These are phyloP conservation scores for Stagonosporopsis vannaccii DNA, from an alignment of 2,329 filamentous ascomycete genomes.

Conservation along the genomic window DNA sequence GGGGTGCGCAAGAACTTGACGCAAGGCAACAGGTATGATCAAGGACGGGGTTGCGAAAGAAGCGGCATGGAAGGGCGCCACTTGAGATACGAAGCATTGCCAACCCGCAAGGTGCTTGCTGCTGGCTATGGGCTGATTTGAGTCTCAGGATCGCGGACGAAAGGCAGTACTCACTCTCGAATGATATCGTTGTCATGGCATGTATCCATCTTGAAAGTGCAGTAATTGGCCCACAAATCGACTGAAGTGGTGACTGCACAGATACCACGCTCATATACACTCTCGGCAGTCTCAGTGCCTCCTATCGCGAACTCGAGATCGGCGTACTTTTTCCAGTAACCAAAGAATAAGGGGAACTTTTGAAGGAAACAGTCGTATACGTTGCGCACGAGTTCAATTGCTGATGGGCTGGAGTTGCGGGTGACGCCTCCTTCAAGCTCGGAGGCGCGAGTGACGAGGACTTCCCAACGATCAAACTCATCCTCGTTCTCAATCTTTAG, in stretches of 20 bases:
- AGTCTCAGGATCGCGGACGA: constrained; percentile 36
- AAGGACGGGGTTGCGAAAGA: constrained; percentile 51
- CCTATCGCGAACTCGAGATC: constrained; percentile 97
- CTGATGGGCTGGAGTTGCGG: constrained; percentile 93
- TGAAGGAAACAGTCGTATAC: constrained; percentile 91
- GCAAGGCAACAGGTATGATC: constrained; percentile 25
- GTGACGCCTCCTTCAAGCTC: constrained; percentile 90
- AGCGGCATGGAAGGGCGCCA: constrained; percentile 30
- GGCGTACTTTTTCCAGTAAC: constrained; percentile 99
- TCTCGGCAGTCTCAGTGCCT: constrained; percentile 94
- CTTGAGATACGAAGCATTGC: constrained; percentile 30
- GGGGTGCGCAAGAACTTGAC: constrained; percentile 19
- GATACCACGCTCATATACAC: constrained; percentile 96
- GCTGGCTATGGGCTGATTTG: constrained; percentile 39
- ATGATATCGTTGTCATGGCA: constrained; percentile 93
- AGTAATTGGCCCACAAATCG: constrained; percentile 97
- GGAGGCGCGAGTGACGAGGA: constrained; percentile 83
- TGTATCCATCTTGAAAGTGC: constrained; percentile 96
- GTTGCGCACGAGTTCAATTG: constrained; percentile 84
- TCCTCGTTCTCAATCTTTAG: constrained; percentile 74
- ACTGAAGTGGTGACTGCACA: constrained; percentile 93
- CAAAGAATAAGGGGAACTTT: constrained; percentile 94
- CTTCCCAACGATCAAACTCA: constrained; percentile 95
- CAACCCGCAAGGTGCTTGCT: constrained; percentile 21
- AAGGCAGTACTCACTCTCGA: constrained; percentile 89